These are phyloP conservation scores for Fusarium sp. DNA, from an alignment of 2,329 filamentous ascomycete species.

Conservation along the genomic window DNA sequence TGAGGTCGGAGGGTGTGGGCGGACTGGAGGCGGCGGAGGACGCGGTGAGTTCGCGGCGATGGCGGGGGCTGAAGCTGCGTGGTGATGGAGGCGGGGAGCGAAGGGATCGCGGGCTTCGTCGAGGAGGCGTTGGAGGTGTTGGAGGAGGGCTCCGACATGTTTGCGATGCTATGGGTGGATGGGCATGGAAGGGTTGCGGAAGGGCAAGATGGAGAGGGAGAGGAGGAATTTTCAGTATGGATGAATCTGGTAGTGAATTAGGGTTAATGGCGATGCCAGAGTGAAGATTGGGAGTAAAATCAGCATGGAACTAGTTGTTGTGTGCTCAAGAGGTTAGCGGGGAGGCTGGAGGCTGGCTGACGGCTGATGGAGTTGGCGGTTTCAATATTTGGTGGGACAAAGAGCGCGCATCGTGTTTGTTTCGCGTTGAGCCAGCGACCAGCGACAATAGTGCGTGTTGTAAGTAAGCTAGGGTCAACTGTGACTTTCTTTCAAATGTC, in stretches of 20 bases:
- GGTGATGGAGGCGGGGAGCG: slow-evolving; percentile 43
- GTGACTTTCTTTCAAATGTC: neutral
- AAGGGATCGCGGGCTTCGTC: slow-evolving; percentile 34
- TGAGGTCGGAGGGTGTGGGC: slow-evolving; percentile 70
- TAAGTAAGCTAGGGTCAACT: neutral
- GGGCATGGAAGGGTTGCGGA: slow-evolving; percentile 7
- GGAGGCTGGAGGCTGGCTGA: slow-evolving; percentile 32
- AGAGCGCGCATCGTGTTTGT: slow-evolving; percentile 33
- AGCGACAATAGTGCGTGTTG: neutral
- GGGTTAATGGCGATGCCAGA: slow-evolving; percentile 24
- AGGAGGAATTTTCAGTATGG: neutral
- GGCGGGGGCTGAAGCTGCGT: slow-evolving; percentile 62
- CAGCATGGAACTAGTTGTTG: neutral
- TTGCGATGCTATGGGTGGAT: slow-evolving; percentile 17
- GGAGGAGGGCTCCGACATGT: slow-evolving; percentile 36
- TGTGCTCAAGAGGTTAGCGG: slow-evolving; percentile 20
- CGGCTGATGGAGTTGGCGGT: slow-evolving; percentile 15
- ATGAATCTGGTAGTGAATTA: slow-evolving; percentile 4
- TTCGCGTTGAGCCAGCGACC: slow-evolving; percentile 31
- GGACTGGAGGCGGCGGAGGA: slow-evolving; percentile 76
- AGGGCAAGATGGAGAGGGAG: neutral
- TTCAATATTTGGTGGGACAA: slow-evolving; percentile 20
- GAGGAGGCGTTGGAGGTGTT: slow-evolving; percentile 23
- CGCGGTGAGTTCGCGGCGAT: slow-evolving; percentile 70
- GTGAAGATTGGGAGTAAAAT: neutral